These are phyloP conservation scores for Cocos nucifera DNA, from an alignment of 176 grass and related monocot species.

Conservation along the genomic window DNA sequence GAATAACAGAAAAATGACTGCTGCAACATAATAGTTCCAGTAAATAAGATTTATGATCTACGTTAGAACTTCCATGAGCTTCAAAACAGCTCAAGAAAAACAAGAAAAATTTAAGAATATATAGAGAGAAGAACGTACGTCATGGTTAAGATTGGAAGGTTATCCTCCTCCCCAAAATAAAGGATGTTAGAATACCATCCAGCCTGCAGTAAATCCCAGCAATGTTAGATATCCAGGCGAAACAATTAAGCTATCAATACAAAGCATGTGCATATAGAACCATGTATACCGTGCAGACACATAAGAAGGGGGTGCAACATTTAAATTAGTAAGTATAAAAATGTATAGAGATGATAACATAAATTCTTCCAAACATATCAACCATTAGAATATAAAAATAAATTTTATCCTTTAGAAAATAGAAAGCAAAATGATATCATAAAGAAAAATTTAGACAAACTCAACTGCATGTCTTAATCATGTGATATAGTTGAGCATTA, in stretches of 20 bases:
- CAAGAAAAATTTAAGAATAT: not conserved
- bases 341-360: not conserved
- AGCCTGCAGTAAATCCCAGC: conserved; percentile 44
- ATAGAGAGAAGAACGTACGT: conserved; percentile 36
- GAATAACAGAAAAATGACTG: no score
- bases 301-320: not conserved
- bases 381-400: no score
- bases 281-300: not conserved
- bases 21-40: no score
- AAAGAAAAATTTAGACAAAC: no score
- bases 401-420: no score
- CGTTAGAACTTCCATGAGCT: not conserved
- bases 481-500: no score
- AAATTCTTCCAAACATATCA: not conserved
- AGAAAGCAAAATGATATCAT: no score
- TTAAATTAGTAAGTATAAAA: not conserved
- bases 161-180: conserved; percentile 66
- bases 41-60: no score
- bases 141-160: conserved; percentile 76
- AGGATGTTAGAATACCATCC: conserved; percentile 82
- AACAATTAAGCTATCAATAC: not conserved
- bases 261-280: conserved; percentile 8
- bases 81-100: not conserved
- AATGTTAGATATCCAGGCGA: not conserved
- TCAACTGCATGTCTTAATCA: no score